Evolutionary conservation across 371 early-diverging fungal species (phyloP).

Genomic region (Neoconidiobolus thromboides): DNA sequence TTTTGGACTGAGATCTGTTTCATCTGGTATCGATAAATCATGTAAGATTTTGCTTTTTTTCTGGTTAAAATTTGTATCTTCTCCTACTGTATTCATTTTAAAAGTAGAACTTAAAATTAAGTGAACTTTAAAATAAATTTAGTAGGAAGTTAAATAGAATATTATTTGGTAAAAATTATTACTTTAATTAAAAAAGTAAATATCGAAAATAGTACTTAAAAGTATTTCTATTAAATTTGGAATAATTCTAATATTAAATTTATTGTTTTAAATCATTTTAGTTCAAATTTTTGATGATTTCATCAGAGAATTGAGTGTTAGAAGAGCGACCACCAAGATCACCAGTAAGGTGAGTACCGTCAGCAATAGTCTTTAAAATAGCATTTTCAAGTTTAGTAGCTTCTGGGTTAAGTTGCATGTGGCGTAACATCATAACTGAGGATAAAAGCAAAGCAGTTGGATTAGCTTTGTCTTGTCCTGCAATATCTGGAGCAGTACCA

Average conservation of each 20-base stretch:
- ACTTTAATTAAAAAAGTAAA: no score
- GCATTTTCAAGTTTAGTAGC: slow-evolving; percentile 77
- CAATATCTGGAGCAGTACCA: slow-evolving; percentile 97
- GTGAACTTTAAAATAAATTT: no score
- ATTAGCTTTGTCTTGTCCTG: slow-evolving; percentile 77
- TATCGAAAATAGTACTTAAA: no score
- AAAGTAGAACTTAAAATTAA: background rate
- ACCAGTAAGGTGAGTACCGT: slow-evolving; percentile 74
- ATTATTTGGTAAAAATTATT: no score
- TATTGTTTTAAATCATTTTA: background rate
- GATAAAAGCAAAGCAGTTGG: slow-evolving; percentile 85
- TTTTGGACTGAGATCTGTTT: slow-evolving; percentile 17
- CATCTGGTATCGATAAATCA: background rate
- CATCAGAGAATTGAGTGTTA: slow-evolving; percentile 80
- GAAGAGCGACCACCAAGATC: slow-evolving; percentile 88
- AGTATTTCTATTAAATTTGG: no score
- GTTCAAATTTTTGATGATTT: slow-evolving; percentile 52
- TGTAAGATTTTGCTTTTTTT: background rate
- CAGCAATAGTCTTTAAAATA: slow-evolving; percentile 84
- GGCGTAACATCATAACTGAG: slow-evolving; percentile 93
- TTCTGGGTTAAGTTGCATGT: slow-evolving; percentile 65
- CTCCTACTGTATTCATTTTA: background rate
- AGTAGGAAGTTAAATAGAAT: no score
- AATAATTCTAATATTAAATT: no score
- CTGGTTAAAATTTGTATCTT: background rate